A percentile compares a stretch with the other conserved stretches of the same genome.
Conservation (phyloP, 805 yeast species). For the Metschnikowia arizonensis region DNA sequence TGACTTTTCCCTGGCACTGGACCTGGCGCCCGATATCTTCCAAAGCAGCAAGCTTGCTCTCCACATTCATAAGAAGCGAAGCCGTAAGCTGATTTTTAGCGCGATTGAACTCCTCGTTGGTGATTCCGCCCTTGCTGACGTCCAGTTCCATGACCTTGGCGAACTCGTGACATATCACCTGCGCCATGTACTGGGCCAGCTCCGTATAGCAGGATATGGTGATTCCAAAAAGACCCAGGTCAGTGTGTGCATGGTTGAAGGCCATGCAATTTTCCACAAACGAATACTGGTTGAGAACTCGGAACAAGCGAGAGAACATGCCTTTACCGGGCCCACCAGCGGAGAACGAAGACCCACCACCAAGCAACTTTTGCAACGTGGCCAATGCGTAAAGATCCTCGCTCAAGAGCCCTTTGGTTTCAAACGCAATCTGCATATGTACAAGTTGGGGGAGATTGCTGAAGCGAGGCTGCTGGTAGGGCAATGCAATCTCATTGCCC, state of each 20-base stretch:
- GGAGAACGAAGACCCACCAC: conserved; percentile 96
- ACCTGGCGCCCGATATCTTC: conserved; percentile 96
- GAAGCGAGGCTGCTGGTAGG: conserved; percentile 36
- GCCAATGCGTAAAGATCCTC: conserved; percentile 91
- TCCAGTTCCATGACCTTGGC: conserved; percentile 33
- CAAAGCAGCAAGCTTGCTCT: conserved; percentile 85
- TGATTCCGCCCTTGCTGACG: conserved; percentile 50
- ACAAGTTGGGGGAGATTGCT: conserved; percentile 68
- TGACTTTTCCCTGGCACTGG: conserved; percentile 72
- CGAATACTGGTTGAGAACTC: conserved; percentile 86
- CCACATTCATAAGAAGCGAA: conserved; percentile 86
- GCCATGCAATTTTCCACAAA: conserved; percentile 85
- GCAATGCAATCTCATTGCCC: conserved; percentile 45
- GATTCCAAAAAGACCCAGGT: conserved; percentile 88
- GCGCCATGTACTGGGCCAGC: conserved; percentile 80
- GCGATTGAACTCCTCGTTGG: conserved; percentile 70
- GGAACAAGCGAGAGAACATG: conserved; percentile 90
- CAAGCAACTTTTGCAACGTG: conserved; percentile 80
- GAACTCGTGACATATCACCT: conserved; percentile 55
- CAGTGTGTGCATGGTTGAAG: conserved; percentile 86
- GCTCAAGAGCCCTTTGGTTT: conserved; percentile 77
- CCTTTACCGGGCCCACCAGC: conserved; percentile 99
- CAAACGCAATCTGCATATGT: conserved; percentile 83
- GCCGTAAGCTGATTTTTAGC: conserved; percentile 91
- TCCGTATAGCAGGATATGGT: conserved; percentile 80